Conservation (phyloP, 805 yeast genomes). For the Priceomyces fermenticarens region DNA sequence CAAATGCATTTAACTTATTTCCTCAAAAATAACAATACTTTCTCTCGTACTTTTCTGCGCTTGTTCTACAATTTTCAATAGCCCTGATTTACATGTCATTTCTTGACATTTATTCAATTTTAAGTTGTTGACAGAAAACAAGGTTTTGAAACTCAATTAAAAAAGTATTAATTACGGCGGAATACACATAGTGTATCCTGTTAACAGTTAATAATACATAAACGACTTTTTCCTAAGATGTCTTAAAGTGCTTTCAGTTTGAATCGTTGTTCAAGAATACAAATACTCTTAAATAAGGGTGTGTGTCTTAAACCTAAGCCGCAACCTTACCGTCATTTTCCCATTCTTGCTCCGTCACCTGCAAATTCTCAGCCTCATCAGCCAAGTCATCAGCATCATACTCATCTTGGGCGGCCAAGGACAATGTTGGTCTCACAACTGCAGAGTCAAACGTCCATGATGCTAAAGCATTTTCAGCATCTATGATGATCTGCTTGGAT, state of each 20-base stretch:
- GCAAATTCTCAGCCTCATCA: conserved; percentile 41
- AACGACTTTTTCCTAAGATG: neutral
- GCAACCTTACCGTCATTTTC: conserved; percentile 27
- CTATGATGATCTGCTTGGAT: conserved; percentile 94
- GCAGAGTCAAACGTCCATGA: conserved; percentile 97
- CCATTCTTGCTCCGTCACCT: conserved; percentile 56
- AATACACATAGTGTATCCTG: neutral
- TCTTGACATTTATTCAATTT: too few species aligned
- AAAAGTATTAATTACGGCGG: too few species aligned
- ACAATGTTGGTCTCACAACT: conserved; percentile 88
- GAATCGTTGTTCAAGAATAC: neutral
- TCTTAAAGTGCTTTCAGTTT: neutral
- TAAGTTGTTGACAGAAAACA: too few species aligned
- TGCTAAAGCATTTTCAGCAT: conserved; percentile 92
- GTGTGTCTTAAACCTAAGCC: conserved; percentile 14
- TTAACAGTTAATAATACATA: conserved; percentile 2
- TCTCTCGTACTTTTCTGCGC: too few species aligned
- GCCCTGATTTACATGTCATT: too few species aligned
- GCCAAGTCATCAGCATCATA: conserved; percentile 42
- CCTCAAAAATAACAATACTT: too few species aligned
- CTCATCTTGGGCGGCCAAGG: conserved; percentile 67
- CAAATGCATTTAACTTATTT: too few species aligned
- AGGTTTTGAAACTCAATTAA: too few species aligned
- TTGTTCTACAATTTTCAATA: too few species aligned
- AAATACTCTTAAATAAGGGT: too few species aligned